These are phyloP conservation scores for Rhizopogon vesiculosus DNA, from an alignment of 768 basidiomycete species.

Conservation along the genomic window DNA sequence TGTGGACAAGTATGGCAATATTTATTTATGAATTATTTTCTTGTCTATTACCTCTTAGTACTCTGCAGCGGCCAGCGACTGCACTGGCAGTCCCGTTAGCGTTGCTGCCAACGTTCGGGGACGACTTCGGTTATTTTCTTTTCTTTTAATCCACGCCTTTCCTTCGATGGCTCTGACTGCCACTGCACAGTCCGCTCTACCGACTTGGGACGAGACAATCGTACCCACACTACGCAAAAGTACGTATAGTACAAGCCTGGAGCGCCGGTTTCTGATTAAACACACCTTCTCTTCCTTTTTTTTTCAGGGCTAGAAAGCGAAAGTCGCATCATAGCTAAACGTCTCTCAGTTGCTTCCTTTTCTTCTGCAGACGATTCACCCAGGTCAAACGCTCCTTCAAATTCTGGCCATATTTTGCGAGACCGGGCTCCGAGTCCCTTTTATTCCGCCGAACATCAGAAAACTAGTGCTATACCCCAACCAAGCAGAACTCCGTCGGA, in stretches of 20 bases:
- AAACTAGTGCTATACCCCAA: slow-evolving; percentile 41
- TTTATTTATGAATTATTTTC: no score
- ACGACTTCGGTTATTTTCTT: slow-evolving; percentile 10
- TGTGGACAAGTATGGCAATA: neutral
- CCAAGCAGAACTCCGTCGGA: slow-evolving; percentile 33
- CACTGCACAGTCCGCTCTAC: slow-evolving; percentile 31
- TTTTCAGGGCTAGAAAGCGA: slow-evolving; percentile 71
- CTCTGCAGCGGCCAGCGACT: no score
- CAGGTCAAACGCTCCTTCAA: slow-evolving; percentile 15
- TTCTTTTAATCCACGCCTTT: slow-evolving; percentile 2
- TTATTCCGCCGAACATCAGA: slow-evolving; percentile 29
- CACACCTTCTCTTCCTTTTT: neutral
- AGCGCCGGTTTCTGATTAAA: neutral
- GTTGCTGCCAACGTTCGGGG: neutral
- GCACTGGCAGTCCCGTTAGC: neutral
- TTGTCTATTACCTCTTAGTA: no score
- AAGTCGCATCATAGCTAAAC: slow-evolving; percentile 70
- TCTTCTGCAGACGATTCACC: slow-evolving; percentile 46
- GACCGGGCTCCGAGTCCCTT: slow-evolving; percentile 13
- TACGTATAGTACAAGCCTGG: slow-evolving; percentile 31
- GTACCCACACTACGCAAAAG: slow-evolving; percentile 79
- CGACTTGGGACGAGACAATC: slow-evolving; percentile 79
- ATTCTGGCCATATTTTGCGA: slow-evolving; percentile 15
- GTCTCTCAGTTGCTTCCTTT: slow-evolving; percentile 72
- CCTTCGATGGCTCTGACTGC: slow-evolving; percentile 38